Base-by-base conservation (phyloP, 2,329 filamentous ascomycete species). In the Pyrenochaeta sp. region DNA sequence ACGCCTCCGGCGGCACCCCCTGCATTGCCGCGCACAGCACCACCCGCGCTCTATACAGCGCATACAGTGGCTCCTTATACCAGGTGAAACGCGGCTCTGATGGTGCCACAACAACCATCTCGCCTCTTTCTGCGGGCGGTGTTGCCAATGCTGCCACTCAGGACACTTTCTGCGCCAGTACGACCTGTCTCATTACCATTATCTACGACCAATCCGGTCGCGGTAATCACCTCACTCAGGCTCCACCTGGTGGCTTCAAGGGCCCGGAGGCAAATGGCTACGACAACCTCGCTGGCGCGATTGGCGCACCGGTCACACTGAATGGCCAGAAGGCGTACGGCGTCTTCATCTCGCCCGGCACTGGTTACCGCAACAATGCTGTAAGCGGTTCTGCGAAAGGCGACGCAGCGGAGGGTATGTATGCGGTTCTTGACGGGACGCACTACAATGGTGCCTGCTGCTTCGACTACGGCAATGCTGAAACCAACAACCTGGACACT, bases 121-220 rank as follows among this genome's bases (percentile, higher is more conserved):
- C 74, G 13, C 84, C 87, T 0, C 68, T 85, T 0, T 81, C 85
- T 0, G 82, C 86, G 0, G 88, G 88, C 1, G 86, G 86, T 42
- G 84, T 89, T 9, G 88, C 88, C 54, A 84, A 90, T 67, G 84
- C 86, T 3, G 82, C 81, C 0, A 71, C 83, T 8, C 88, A 90
- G 68, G 87, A 90, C 73, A 64, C 77, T 0, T 90, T 90, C 74
- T 90, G 88, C 65, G 72, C 79, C 9, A 73, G 78, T 48, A 89
- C 87, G 0, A 89, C 86, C 12, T 90, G 88, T 66, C 77, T 88
- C 25, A 89, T 90, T 69, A 83, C 82, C 0, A 81, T 85, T 65
- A 88, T 89, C 52, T 90, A 90, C 69, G 88, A 90, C 71, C 88
- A 90, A 74, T 88, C 87, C 12, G 86, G 86, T 52, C 75, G 74